A percentile compares a stretch with the other conserved stretches of the same genome.
These are phyloP conservation scores for Aphanomyces euteiches DNA, from an alignment of 352 stramenopile genomes.

Conservation along the genomic window DNA sequence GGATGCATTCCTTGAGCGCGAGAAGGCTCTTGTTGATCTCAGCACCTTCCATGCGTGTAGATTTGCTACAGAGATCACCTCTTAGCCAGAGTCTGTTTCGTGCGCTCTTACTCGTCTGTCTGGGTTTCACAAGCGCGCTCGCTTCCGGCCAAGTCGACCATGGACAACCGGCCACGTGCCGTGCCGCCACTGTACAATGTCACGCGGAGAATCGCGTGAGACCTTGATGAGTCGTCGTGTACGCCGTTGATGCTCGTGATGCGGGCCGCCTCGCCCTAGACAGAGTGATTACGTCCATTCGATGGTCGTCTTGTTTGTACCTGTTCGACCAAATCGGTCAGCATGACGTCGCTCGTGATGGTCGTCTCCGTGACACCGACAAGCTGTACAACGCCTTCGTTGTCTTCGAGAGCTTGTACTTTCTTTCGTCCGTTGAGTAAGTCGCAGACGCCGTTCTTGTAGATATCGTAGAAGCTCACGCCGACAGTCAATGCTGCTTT, in stretches of 20 bases:
- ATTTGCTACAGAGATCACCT: constrained; percentile 43
- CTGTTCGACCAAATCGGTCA: constrained; percentile 87
- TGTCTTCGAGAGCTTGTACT: constrained; percentile 92
- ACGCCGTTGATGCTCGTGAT: constrained; percentile 94
- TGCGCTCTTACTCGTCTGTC: constrained; percentile 48
- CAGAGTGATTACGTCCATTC: neutral
- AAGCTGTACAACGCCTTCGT: constrained; percentile 88
- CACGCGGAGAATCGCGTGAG: constrained; percentile 90
- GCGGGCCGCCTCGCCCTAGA: constrained; percentile 68
- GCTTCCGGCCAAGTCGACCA: constrained; percentile 93
- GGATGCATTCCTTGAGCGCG: constrained; percentile 96
- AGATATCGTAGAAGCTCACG: constrained; percentile 96
- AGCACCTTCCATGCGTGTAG: constrained; percentile 91
- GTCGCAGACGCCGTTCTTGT: constrained; percentile 94
- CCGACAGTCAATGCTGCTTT: constrained; percentile 40
- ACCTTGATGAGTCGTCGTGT: constrained; percentile 91
- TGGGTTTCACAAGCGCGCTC: constrained; percentile 93
- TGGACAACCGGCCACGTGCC: constrained; percentile 49
- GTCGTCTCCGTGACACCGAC: constrained; percentile 86
- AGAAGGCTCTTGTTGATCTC: constrained; percentile 97
- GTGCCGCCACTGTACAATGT: constrained; percentile 43
- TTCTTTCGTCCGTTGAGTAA: constrained; percentile 84
- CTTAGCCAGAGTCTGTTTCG: too few relatives aligned
- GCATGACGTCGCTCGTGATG: constrained; percentile 68
- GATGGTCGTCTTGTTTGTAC: neutral